Percentiles rank a stretch among this genome's conserved stretches.
Conservation (phyloP, 257 asterid genomes). For the Solanum pinnatisectum region DNA sequence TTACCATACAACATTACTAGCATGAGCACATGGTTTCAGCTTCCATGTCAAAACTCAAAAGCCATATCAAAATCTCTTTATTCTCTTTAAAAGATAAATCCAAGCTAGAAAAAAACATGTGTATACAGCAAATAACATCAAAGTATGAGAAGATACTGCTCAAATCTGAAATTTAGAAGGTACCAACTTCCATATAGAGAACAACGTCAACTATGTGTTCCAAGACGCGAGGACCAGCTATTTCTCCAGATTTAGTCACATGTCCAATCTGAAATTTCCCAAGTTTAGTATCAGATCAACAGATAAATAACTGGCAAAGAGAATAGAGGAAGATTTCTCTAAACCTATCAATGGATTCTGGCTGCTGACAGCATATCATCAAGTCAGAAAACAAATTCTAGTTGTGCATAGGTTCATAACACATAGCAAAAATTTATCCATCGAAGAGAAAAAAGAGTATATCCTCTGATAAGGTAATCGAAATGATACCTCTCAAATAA, state of each 20-base stretch:
- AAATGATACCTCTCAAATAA: background rate
- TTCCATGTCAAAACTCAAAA: background rate
- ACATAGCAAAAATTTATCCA: background rate
- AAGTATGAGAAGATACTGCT: background rate
- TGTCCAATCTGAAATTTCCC: constrained; percentile 65
- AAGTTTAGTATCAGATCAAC: background rate
- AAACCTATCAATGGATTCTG: background rate
- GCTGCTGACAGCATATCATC: background rate
- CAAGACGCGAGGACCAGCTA: constrained; percentile 93
- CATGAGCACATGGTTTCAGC: background rate
- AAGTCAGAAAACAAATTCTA: background rate
- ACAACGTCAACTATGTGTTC: constrained; percentile 98
- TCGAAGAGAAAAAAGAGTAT: background rate
- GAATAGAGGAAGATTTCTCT: background rate
- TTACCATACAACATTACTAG: background rate
- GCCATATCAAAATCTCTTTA: background rate
- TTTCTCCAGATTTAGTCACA: constrained; percentile 89
- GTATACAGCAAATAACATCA: background rate
- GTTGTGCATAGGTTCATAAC: background rate
- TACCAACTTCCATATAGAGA: constrained; percentile 87
- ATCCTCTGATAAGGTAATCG: background rate
- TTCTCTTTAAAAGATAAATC: background rate
- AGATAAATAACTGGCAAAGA: background rate
- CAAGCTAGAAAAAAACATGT: background rate
- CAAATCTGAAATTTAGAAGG: background rate